Conservation (phyloP, 352 stramenopile species). For the Globisporangium lucens region DNA sequence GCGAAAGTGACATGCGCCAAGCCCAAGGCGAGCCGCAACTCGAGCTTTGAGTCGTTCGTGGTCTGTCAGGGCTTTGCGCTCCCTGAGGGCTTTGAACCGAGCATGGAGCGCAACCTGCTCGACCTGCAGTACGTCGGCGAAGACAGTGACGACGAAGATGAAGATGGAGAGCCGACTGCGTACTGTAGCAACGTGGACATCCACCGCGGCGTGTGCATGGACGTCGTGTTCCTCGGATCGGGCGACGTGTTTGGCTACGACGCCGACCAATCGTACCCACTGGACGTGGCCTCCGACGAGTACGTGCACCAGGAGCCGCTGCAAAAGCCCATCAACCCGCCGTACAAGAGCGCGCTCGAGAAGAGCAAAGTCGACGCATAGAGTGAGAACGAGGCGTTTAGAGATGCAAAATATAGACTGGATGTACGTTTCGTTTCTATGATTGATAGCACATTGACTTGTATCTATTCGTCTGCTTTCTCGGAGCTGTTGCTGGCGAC, state of each 20-base stretch:
- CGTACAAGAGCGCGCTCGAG: slow-evolving; percentile 73
- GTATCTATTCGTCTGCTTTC: slow-evolving; percentile 6
- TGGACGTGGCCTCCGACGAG: slow-evolving; percentile 25
- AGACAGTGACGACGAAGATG: slow-evolving; percentile 23
- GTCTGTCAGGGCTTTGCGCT: slow-evolving; percentile 69
- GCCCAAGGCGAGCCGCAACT: slow-evolving; percentile 83
- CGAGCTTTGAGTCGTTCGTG: slow-evolving; percentile 81
- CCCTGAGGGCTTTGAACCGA: slow-evolving; percentile 41
- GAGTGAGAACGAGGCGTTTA: background rate
- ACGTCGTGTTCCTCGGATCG: slow-evolving; percentile 68
- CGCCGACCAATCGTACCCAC: slow-evolving; percentile 80
- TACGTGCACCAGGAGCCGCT: slow-evolving; percentile 77
- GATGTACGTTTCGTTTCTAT: slow-evolving; percentile 2
- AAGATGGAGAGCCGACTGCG: slow-evolving; percentile 19
- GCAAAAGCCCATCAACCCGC: slow-evolving; percentile 85
- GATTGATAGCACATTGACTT: background rate
- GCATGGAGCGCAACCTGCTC: slow-evolving; percentile 71
- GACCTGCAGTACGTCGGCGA: slow-evolving; percentile 61
- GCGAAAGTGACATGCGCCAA: slow-evolving; percentile 73
- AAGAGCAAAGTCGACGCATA: slow-evolving; percentile 33
- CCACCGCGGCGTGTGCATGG: slow-evolving; percentile 45
- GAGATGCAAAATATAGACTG: slow-evolving; percentile 8
- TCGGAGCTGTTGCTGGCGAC: background rate
- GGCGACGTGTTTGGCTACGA: slow-evolving; percentile 80
- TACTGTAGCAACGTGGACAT: slow-evolving; percentile 30